phyloP scores from a whole-genome alignment of 257 asterid species.

The Lithospermum erythrorhizon region DNA sequence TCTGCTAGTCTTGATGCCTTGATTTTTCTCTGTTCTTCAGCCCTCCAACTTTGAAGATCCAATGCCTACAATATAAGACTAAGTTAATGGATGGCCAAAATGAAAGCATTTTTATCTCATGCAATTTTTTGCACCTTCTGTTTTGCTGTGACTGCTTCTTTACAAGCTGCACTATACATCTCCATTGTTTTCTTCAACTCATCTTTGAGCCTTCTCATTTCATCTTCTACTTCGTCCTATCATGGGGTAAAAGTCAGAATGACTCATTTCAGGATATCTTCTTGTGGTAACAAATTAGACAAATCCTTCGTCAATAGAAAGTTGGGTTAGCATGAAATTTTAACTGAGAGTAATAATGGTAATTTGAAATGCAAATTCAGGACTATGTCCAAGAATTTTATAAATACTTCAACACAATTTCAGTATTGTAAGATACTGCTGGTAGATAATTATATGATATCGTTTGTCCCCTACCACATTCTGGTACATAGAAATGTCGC shows the following conservation, averaged over 20 bases:
- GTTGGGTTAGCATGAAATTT: not conserved
- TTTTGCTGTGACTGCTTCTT: constrained; percentile 57
- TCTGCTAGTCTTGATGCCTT: constrained; percentile 39
- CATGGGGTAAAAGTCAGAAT: not conserved
- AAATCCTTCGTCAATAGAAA: too few species aligned
- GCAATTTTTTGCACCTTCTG: constrained; percentile 24
- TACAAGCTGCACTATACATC: constrained; percentile 83
- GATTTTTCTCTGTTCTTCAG: constrained; percentile 35
- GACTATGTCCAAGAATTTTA: not conserved
- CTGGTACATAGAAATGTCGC: constrained; percentile 32
- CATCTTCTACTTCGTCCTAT: constrained; percentile 64
- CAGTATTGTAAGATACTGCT: not conserved
- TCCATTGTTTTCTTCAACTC: constrained; percentile 92
- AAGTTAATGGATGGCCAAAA: constrained; percentile 1
- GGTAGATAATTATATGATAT: not conserved
- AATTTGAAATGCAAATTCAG: not conserved
- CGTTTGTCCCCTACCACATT: constrained; percentile 26
- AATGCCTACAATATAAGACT: constrained; percentile 24
- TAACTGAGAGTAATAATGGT: not conserved
- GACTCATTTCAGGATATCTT: not conserved
- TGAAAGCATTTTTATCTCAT: not conserved
- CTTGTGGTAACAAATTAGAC: not conserved
- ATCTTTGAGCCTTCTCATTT: constrained; percentile 81
- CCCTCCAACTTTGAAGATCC: constrained; percentile 48
- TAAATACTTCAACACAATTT: too few species aligned